Percentiles rank a stretch among this genome's conserved stretches.
phyloP scores from a whole-genome alignment of 345 rosid genomes.

The Bruguiera gymnorhiza region DNA sequence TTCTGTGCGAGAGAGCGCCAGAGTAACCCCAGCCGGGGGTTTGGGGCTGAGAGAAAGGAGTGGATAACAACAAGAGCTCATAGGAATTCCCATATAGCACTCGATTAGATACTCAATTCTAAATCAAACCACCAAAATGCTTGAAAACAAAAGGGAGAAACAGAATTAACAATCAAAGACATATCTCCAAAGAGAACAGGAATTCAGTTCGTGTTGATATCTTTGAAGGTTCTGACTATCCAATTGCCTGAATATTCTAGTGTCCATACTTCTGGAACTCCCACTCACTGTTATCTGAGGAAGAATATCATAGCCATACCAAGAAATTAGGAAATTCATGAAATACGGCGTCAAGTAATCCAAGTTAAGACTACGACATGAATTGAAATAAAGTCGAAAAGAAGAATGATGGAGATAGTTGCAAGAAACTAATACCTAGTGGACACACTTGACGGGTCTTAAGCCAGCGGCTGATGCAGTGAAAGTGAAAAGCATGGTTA shows the following conservation, averaged over 20 bases:
- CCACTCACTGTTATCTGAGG: conserved; percentile 96
- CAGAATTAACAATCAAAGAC: no score
- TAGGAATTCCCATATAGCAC: no score
- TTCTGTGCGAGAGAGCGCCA: no score
- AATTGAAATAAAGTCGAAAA: not conserved
- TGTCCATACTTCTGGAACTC: conserved; percentile 99
- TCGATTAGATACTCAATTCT: no score
- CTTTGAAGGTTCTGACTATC: not conserved
- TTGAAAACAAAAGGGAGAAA: no score
- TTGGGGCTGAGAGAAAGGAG: no score
- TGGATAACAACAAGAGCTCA: no score
- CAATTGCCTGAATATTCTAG: conserved; percentile 32
- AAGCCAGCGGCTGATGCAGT: conserved; percentile 97
- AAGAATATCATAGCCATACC: not conserved
- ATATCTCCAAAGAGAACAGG: no score
- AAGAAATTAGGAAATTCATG: not conserved
- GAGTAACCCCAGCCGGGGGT: no score
- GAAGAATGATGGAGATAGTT: no score
- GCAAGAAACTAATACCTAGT: conserved; percentile 48
- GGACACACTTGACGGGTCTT: conserved; percentile 99
- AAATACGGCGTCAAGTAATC: not conserved
- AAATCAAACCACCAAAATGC: no score
- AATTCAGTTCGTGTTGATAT: no score
- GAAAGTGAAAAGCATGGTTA: conserved; percentile 98
- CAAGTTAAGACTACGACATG: not conserved